Conservation (phyloP, 345 rosid genomes). For the Orychophragmus violaceus region DNA sequence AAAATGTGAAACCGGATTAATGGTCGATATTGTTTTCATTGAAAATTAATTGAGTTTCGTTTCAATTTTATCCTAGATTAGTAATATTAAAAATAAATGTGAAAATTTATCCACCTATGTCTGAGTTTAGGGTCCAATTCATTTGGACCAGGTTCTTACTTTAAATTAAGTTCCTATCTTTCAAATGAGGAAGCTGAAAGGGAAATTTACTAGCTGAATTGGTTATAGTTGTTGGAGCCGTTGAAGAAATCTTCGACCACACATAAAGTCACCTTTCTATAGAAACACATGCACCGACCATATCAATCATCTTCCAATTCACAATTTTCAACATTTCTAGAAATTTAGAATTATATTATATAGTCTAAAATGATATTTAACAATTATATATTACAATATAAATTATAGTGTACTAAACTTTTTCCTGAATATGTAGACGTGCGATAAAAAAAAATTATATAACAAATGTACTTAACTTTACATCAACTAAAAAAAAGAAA, state of each 20-base stretch:
- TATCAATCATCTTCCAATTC: conserved; percentile 6
- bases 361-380: neutral
- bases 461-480: neutral
- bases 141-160: too few relatives aligned
- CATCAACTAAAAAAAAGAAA: neutral
- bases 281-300: conserved; percentile 17
- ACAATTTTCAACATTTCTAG: neutral
- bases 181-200: neutral
- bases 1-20: too few relatives aligned
- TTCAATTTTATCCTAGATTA: too few relatives aligned
- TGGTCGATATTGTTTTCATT: too few relatives aligned
- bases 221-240: neutral
- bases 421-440: neutral
- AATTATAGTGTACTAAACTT: neutral
- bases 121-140: too few relatives aligned
- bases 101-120: too few relatives aligned
- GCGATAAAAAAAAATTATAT: neutral
- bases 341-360: neutral
- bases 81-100: too few relatives aligned
- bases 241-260: conserved; percentile 16
- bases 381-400: neutral
- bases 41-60: too few relatives aligned
- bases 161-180: neutral
- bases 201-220: neutral
- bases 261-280: conserved; percentile 26